These are phyloP conservation scores for Hymenochaete sp. DNA, from an alignment of 1,284 basidiomycete species.

Conservation along the genomic window DNA sequence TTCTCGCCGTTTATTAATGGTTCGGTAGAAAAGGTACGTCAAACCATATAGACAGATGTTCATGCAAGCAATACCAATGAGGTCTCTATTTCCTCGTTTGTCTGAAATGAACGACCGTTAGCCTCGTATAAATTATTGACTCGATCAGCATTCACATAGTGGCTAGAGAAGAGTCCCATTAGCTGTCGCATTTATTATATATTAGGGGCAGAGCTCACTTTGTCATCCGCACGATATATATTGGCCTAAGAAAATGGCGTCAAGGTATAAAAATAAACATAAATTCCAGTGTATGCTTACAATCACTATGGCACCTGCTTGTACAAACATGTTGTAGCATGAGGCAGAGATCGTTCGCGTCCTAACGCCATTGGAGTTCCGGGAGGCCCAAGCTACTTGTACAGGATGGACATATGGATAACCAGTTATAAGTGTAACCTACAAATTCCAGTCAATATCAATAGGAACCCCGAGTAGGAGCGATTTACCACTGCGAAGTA, in stretches of 20 bases:
- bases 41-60: conserved; percentile 43
- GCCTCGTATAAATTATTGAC: neutral
- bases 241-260: conserved; percentile 24
- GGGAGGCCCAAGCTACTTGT: conserved; percentile 53
- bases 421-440: conserved; percentile 14
- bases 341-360: conserved; percentile 49
- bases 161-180: conserved; percentile 26
- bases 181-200: conserved; percentile 1
- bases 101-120: conserved; percentile 21
- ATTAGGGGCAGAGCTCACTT: conserved; percentile 22
- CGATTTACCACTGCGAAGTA: conserved; percentile 44
- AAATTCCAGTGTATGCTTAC: conserved; percentile 27
- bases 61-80: conserved; percentile 37
- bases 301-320: conserved; percentile 42
- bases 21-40: conserved; percentile 47
- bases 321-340: conserved; percentile 57
- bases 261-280: conserved; percentile 4
- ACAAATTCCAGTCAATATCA: neutral
- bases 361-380: conserved; percentile 50
- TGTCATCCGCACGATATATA: conserved; percentile 40
- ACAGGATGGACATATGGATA: conserved; percentile 38
- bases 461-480: conserved; percentile 37
- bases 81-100: conserved; percentile 36
- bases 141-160: conserved; percentile 33
- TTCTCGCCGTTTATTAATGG: conserved; percentile 43